phyloP scores from a whole-genome alignment of 768 basidiomycete genomes.

The Pisolithus orientalis region DNA sequence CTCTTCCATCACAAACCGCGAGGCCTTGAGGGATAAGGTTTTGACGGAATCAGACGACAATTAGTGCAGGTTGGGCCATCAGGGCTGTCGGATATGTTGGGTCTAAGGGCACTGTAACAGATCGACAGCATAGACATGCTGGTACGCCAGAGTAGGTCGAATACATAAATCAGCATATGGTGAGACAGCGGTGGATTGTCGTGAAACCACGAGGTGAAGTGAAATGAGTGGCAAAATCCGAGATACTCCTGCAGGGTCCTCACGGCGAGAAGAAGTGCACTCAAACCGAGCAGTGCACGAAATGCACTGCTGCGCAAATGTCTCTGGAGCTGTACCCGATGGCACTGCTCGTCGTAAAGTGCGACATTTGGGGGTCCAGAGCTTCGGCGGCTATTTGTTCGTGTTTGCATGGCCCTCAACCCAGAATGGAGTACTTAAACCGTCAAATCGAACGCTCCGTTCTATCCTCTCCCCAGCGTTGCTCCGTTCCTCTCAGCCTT shows the following conservation, averaged over 20 bases:
- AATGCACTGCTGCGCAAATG: neutral
- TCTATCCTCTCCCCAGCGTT: slow-evolving; percentile 16
- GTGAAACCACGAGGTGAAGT: neutral
- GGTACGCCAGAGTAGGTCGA: neutral
- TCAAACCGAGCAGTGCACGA: neutral
- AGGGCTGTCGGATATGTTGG: too few species aligned
- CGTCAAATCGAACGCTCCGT: neutral
- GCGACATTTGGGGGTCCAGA: neutral
- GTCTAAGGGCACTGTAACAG: too few species aligned
- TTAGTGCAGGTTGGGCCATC: too few species aligned
- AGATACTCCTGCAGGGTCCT: neutral
- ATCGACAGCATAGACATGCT: too few species aligned
- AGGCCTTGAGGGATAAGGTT: too few species aligned
- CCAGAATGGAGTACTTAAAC: slow-evolving; percentile 28
- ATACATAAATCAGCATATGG: neutral
- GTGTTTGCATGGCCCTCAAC: slow-evolving; percentile 28
- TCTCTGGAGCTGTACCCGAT: neutral
- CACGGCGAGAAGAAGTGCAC: too few species aligned
- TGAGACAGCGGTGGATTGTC: neutral
- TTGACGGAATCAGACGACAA: too few species aligned
- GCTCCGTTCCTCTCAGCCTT: slow-evolving; percentile 1
- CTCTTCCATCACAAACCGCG: neutral
- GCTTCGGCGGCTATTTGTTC: slow-evolving; percentile 14
- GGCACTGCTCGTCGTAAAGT: neutral
- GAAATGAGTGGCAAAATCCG: neutral